Evolutionary conservation across 106 monocot species (phyloP).

Genomic region (Allium sativum): DNA sequence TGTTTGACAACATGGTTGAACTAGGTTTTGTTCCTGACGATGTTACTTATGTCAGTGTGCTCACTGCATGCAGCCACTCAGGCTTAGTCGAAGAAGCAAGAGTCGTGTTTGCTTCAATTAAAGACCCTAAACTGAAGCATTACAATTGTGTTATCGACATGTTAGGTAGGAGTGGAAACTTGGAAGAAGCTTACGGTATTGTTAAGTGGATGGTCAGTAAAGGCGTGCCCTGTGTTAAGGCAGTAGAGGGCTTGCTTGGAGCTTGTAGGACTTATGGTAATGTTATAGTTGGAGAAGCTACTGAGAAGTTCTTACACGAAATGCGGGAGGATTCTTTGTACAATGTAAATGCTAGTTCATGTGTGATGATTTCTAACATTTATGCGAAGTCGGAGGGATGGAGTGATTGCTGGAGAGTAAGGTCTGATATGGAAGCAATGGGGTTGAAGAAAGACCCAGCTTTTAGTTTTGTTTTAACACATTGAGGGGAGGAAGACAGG

Average conservation of each 20-base stretch:
- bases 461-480: not conserved
- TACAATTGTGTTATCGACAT: conserved; percentile 55
- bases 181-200: conserved; percentile 52
- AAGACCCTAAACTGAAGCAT: conserved; percentile 40
- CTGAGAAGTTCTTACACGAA: conserved; percentile 30
- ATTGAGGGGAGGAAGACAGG: no score
- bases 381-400: conserved; percentile 47
- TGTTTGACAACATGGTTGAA: conserved; percentile 39
- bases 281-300: conserved; percentile 32
- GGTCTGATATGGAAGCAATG: conserved; percentile 40
- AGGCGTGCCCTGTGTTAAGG: conserved; percentile 11
- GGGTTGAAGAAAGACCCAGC: conserved; percentile 51
- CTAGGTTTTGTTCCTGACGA: conserved; percentile 27
- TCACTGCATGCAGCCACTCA: conserved; percentile 61
- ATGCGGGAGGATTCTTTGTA: not conserved
- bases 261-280: conserved; percentile 42
- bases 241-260: conserved; percentile 65
- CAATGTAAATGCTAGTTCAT: conserved; percentile 18
- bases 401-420: conserved; percentile 31
- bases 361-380: conserved; percentile 60
- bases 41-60: conserved; percentile 38
- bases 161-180: conserved; percentile 36
- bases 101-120: conserved; percentile 37
- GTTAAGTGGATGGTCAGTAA: conserved; percentile 16
- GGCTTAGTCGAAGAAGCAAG: conserved; percentile 44